Conservation (phyloP, 352 stramenopile genomes). For the Sclerospora graminicola region DNA sequence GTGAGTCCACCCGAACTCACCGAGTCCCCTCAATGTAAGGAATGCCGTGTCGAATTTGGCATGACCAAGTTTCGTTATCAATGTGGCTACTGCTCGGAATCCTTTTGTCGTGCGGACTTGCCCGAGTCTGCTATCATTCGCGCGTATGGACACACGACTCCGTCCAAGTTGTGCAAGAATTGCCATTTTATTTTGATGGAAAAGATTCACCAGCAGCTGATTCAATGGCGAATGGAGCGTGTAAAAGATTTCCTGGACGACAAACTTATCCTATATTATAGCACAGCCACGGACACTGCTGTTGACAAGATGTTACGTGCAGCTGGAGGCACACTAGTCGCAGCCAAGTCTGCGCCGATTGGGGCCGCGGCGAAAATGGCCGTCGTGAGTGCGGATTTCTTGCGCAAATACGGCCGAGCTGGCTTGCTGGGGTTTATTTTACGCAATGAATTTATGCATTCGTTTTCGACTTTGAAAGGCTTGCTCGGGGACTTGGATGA, state of each 20-base stretch:
- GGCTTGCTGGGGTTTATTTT: slow-evolving; percentile 77
- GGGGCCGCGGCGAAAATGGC: slow-evolving; percentile 75
- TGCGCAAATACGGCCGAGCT: slow-evolving; percentile 73
- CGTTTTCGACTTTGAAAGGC: slow-evolving; percentile 73
- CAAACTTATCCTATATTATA: slow-evolving; percentile 66
- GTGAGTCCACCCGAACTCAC: slow-evolving; percentile 54
- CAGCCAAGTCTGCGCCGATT: slow-evolving; percentile 70
- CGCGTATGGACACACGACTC: slow-evolving; percentile 48
- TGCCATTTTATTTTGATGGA: slow-evolving; percentile 62
- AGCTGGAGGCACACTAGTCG: slow-evolving; percentile 63
- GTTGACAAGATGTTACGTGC: slow-evolving; percentile 81
- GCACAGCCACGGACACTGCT: slow-evolving; percentile 63
- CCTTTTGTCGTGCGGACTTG: slow-evolving; percentile 68
- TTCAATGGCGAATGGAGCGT: slow-evolving; percentile 70
- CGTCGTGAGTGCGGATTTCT: slow-evolving; percentile 77
- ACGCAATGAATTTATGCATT: slow-evolving; percentile 85
- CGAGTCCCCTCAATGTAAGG: slow-evolving; percentile 53
- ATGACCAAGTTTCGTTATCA: slow-evolving; percentile 80
- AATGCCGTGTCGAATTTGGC: slow-evolving; percentile 60
- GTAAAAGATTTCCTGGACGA: slow-evolving; percentile 67
- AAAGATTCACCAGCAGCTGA: slow-evolving; percentile 68
- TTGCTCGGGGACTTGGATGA: slow-evolving; percentile 71
- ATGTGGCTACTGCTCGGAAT: slow-evolving; percentile 74
- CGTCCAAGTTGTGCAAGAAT: slow-evolving; percentile 57
- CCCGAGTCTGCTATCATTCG: slow-evolving; percentile 45